Base-by-base conservation (phyloP, 768 basidiomycete genomes). In the Flagelloscypha sp. region DNA sequence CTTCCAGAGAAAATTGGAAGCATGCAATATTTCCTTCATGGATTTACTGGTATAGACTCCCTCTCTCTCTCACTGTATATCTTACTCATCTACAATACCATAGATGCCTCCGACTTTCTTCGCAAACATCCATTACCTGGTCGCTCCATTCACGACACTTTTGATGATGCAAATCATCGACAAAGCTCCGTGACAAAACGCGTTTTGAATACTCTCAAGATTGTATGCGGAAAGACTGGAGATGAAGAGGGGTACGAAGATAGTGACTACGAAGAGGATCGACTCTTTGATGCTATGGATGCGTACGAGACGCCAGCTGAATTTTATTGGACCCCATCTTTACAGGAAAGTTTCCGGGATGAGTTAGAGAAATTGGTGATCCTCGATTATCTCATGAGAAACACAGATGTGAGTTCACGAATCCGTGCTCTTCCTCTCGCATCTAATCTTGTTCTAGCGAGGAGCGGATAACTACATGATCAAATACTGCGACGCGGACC, bases 401-500 rank as follows among this genome's bases (percentile, higher is more conserved):
- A 92, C 55, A 93, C 90, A 13, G 89, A 90, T 52, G n/a, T n/a
- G n/a, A n/a, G n/a, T n/a, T n/a, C 76, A 88, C 33, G 81, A 72
- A 24, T 35, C 44, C 11, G 44, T 13, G 15, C 6, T 40, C 24
- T 27, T 22, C 15, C 10, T 8, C 10, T 22, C 20, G 30, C 38
- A 27, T 6, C 24, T 21, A 17, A 28, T 11, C 4, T 13, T n/a
- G n/a, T n/a, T n/a, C n/a, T n/a, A n/a, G n/a, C n/a, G n/a, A n/a
- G 56, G 76, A 12, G 80, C 85, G 1, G 87, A 89, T 62, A 88
- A 89, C 55, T 90, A 84, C 57, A 90, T 90, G 87, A 83, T 90
- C 59, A 89, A 86, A 55, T 86, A 80, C 52, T 89, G 87, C 52
- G 83, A 85, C 58, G 80, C 72, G 28, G 77, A 75, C 25, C 82